These are phyloP conservation scores for Didymella lethalis DNA, from an alignment of 2,329 filamentous ascomycete species.

Conservation along the genomic window DNA sequence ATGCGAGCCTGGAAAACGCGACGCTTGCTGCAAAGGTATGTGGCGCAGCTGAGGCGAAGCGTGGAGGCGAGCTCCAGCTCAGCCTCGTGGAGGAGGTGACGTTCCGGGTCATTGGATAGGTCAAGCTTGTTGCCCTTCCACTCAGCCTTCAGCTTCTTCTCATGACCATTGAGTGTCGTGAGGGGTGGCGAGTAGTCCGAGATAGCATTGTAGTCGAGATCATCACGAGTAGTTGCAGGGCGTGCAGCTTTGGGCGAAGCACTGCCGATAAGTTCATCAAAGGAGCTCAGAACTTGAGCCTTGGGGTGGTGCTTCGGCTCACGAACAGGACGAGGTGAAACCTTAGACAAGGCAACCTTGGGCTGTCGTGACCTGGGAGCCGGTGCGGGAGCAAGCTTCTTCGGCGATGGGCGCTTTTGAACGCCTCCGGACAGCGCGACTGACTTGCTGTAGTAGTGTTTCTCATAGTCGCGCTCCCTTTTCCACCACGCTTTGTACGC, in stretches of 20 bases:
- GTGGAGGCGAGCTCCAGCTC: slow-evolving; percentile 80
- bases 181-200: slow-evolving; percentile 76
- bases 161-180: slow-evolving; percentile 66
- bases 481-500: slow-evolving; percentile 40
- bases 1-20: slow-evolving; percentile 84
- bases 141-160: slow-evolving; percentile 80
- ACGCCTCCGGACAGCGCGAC: slow-evolving; percentile 51
- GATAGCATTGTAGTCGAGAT: slow-evolving; percentile 79
- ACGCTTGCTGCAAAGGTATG: slow-evolving; percentile 91
- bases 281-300: slow-evolving; percentile 43
- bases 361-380: slow-evolving; percentile 41
- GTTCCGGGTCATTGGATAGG: slow-evolving; percentile 69
- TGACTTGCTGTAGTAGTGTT: slow-evolving; percentile 49
- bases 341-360: slow-evolving; percentile 46
- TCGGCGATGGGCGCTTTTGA: slow-evolving; percentile 47
- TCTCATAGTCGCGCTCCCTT: slow-evolving; percentile 61
- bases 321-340: slow-evolving; percentile 45
- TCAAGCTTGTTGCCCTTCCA: slow-evolving; percentile 86
- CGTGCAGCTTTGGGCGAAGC: slow-evolving; percentile 49
- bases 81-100: slow-evolving; percentile 75
- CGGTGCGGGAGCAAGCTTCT: slow-evolving; percentile 50
- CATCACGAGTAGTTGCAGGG: slow-evolving; percentile 72
- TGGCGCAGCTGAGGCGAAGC: slow-evolving; percentile 83
- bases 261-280: slow-evolving; percentile 45
- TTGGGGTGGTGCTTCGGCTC: slow-evolving; percentile 47